Evolutionary conservation across 306 rosid species (phyloP), one percentile per base, ranked within the genome.

Genomic region (Medicago lupulina): DNA sequence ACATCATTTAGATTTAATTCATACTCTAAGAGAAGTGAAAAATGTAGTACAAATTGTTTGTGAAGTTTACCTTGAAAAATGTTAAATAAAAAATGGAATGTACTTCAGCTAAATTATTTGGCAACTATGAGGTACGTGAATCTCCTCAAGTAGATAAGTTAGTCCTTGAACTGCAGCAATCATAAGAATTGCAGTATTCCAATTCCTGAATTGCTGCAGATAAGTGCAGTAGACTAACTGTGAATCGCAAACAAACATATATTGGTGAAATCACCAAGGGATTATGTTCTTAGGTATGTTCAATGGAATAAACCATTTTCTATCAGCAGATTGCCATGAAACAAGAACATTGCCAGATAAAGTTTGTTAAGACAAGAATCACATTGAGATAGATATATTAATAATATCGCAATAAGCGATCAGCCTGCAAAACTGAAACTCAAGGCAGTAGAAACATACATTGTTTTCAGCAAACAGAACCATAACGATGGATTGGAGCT

Each of bases 51-150:
- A 38, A n/a, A 38, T 23, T 23, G 28, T 23, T 2, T 23, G 28
- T 23, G 28, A 23, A 23, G 28, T 23, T 23, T 23, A 23, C 28
- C 3, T 23, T 23, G 2, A 23, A 23, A 23, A 23, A 23, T 23
- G 28, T 23, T 1, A 23, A 23, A 23, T 23, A 23, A 23, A 23
- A 23, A 23, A 23, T 23, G 28, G 28, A 23, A 23, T 23, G 28
- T 23, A 23, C 28, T 23, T 63, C 18, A 63, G 25, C 69, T 63
- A 9, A 65, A 39, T 40, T 34, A 17, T 18, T 8, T 65, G n/a
- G 53, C 16, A 66, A 14, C 36, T 62, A 62, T 11, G 38, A 67
- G 39, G 39, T 43, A 67, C 72, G 19, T 67, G 72, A 43, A 67
- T 43, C 55, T 67, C 55, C 39, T 43, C 39, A 43, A 2, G 54